Percentiles rank a stretch among this genome's conserved stretches.
Conservation (phyloP, 2,329 filamentous ascomycete species). For the Septoria linicola region DNA sequence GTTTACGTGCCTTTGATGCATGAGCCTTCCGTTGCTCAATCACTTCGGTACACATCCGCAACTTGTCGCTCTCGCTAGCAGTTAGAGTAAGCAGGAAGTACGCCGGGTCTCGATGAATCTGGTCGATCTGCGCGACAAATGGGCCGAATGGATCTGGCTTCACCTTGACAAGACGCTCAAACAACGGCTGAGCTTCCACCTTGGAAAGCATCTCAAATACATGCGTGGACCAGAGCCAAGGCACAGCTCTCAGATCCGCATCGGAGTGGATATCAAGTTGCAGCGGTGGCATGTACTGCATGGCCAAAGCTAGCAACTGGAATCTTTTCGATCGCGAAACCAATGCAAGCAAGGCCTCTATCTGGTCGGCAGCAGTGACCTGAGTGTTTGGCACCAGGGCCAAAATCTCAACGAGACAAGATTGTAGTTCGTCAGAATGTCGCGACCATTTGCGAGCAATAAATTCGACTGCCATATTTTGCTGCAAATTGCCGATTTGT, state of each 20-base stretch:
- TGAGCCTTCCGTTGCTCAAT: conserved; percentile 30
- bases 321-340: conserved; percentile 5
- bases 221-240: conserved; percentile 5
- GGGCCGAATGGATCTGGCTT: conserved; percentile 3
- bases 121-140: background rate
- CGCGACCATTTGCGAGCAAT: conserved; percentile 10
- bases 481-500: background rate
- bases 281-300: conserved; percentile 7
- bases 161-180: conserved; percentile 15
- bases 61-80: conserved; percentile 6
- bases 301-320: conserved; percentile 9
- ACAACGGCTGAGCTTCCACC: conserved; percentile 4
- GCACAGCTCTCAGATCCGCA: conserved; percentile 13
- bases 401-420: conserved; percentile 2
- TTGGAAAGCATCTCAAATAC: conserved; percentile 12
- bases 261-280: conserved; percentile 18
- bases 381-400: background rate
- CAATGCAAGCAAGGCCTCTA: background rate
- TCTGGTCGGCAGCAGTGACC: background rate
- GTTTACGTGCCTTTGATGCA: conserved; percentile 30
- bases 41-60: conserved; percentile 10
- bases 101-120: conserved; percentile 9
- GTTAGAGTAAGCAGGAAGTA: conserved; percentile 19
- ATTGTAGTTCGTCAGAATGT: conserved; percentile 2
- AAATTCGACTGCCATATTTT: background rate